Evolutionary conservation across 2,329 filamentous ascomycete genomes (phyloP).

Genomic region (Fusarium pseudonygamai): DNA sequence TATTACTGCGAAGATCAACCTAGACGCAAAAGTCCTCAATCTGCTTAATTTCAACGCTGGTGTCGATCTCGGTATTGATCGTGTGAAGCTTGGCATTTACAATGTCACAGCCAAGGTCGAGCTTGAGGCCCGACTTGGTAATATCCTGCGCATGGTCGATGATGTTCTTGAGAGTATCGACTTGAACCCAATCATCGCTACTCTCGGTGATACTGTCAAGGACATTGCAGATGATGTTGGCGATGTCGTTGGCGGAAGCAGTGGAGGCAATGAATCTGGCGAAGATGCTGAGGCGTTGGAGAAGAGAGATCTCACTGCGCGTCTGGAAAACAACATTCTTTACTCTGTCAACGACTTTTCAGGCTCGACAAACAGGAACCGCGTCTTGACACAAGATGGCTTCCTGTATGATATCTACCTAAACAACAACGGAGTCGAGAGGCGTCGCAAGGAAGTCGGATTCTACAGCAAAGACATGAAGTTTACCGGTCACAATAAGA

Average conservation of each 20-base stretch:
- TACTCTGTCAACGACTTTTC: constrained; percentile 29
- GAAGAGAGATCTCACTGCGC: constrained; percentile 19
- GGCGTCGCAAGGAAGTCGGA: constrained; percentile 18
- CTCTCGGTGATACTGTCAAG: constrained; percentile 9
- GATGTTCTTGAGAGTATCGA: constrained; percentile 26
- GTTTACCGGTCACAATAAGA: constrained; percentile 21
- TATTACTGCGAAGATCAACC: constrained; percentile 26
- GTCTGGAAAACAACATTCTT: constrained; percentile 21
- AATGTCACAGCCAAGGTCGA: constrained; percentile 27
- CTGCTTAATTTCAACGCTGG: constrained; percentile 25
- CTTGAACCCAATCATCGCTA: constrained; percentile 16
- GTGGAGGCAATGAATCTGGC: not conserved
- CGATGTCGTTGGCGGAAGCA: not conserved
- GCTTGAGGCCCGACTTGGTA: constrained; percentile 20
- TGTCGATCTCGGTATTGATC: constrained; percentile 23
- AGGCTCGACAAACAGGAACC: constrained; percentile 20
- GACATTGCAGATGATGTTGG: constrained; percentile 10
- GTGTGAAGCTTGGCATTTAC: constrained; percentile 25
- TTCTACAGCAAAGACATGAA: constrained; percentile 28
- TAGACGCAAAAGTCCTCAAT: constrained; percentile 23
- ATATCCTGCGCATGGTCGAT: constrained; percentile 22
- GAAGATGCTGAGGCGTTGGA: not conserved
- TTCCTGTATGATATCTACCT: constrained; percentile 22
- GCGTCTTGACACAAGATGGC: constrained; percentile 21
- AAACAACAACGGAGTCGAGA: constrained; percentile 17